phyloP scores from a whole-genome alignment of 345 rosid species.

The Eucalyptus fibrosa region DNA sequence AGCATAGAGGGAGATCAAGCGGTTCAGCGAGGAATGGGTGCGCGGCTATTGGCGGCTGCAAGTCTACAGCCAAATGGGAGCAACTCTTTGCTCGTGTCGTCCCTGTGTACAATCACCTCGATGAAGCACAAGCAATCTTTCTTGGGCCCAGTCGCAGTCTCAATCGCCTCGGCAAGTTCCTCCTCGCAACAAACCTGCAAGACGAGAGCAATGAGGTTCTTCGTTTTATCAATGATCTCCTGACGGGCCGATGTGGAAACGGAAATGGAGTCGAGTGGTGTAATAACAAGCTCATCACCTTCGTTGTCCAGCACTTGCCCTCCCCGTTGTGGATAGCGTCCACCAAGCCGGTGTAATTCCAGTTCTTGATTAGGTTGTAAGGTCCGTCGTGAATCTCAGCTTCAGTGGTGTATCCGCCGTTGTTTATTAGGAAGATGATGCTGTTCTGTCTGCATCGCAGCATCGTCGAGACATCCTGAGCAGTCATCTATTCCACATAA shows the following conservation, averaged over 20 bases:
- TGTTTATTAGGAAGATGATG: slow-evolving; percentile 55
- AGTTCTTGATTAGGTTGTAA: slow-evolving; percentile 60
- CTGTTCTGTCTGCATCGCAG: slow-evolving; percentile 30
- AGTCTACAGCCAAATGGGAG: slow-evolving; percentile 48
- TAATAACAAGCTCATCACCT: slow-evolving; percentile 10
- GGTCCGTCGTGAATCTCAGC: slow-evolving; percentile 67
- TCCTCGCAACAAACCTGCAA: slow-evolving; percentile 30
- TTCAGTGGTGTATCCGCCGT: slow-evolving; percentile 67
- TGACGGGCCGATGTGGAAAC: background rate
- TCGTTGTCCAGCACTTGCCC: slow-evolving; percentile 58
- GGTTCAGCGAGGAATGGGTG: slow-evolving; percentile 15
- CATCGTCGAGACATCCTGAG: slow-evolving; percentile 58
- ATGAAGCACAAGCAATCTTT: slow-evolving; percentile 48
- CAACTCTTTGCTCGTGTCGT: slow-evolving; percentile 58
- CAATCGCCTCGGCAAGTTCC: slow-evolving; percentile 31
- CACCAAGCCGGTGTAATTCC: slow-evolving; percentile 54
- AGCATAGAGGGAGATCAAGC: background rate
- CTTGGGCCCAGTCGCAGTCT: slow-evolving; percentile 26
- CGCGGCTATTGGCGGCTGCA: slow-evolving; percentile 50
- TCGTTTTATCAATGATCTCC: background rate
- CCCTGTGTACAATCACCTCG: slow-evolving; percentile 55
- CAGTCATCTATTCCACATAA: slow-evolving; percentile 18
- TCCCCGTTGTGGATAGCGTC: slow-evolving; percentile 53
- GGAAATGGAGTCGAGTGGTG: background rate
- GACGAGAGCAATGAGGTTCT: background rate